phyloP scores from a whole-genome alignment of 1,139 yeast genomes.

The Geotrichum fermentans region DNA sequence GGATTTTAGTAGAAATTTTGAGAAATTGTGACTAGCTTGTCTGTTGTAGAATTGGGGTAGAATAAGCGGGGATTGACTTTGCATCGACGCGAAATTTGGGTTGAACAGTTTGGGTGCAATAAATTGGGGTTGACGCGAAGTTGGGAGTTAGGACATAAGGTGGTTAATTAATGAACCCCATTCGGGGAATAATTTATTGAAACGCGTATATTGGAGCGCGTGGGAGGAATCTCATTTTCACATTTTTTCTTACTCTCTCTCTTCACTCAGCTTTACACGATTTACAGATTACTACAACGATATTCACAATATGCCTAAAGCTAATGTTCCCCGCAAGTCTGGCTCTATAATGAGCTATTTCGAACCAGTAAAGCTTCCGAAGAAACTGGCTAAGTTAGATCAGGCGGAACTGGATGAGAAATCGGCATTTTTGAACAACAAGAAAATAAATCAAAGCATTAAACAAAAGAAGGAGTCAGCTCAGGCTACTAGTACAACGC shows the following conservation, averaged over 20 bases:
- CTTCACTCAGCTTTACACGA: background rate
- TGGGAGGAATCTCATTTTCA: background rate
- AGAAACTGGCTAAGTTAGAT: slow-evolving; percentile 11
- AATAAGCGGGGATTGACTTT: too few species aligned
- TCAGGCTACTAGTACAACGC: background rate
- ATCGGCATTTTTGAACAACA: background rate
- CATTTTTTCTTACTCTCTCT: background rate
- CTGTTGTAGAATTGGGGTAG: too few species aligned
- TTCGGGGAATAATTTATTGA: too few species aligned
- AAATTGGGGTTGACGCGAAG: too few species aligned
- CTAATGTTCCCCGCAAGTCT: background rate
- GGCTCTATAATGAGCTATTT: slow-evolving; percentile 14
- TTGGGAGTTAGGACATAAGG: too few species aligned
- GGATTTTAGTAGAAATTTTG: too few species aligned
- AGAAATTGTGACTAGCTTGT: too few species aligned
- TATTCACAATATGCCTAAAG: slow-evolving; percentile 1
- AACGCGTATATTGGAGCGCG: background rate
- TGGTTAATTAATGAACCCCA: too few species aligned
- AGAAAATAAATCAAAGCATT: background rate
- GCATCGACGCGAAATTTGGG: too few species aligned
- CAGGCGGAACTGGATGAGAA: background rate
- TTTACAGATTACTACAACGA: background rate
- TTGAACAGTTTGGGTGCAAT: too few species aligned
- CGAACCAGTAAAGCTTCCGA: slow-evolving; percentile 7
- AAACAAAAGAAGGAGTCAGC: background rate